A percentile compares a stretch with the other conserved stretches of the same genome.
phyloP scores from a whole-genome alignment of 2,329 filamentous ascomycete species.

The Pseudogymnoascus sp. region DNA sequence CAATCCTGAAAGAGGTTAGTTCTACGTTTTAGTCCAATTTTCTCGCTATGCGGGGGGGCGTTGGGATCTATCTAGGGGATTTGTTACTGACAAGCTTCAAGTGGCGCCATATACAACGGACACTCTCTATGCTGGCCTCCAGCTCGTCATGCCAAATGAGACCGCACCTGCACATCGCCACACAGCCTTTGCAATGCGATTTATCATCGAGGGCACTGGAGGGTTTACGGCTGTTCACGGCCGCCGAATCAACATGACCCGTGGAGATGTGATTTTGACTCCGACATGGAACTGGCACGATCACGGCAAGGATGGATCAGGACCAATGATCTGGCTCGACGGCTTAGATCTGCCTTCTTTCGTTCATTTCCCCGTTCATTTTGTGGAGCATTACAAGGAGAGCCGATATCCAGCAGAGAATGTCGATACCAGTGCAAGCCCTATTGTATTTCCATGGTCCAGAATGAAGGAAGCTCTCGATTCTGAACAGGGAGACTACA shows the following conservation, averaged over 20 bases:
- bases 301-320: slow-evolving; percentile 48
- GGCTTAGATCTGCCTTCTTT: slow-evolving; percentile 47
- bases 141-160: slow-evolving; percentile 49
- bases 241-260: slow-evolving; percentile 40
- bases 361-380: slow-evolving; percentile 43
- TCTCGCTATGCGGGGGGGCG: slow-evolving; percentile 29
- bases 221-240: slow-evolving; percentile 52
- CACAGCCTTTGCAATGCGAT: slow-evolving; percentile 47
- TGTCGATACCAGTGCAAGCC: slow-evolving; percentile 28
- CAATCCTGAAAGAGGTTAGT: slow-evolving; percentile 30
- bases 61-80: slow-evolving; percentile 28
- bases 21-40: slow-evolving; percentile 30
- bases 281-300: slow-evolving; percentile 54
- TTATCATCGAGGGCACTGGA: slow-evolving; percentile 48
- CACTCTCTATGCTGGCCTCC: slow-evolving; percentile 49
- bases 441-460: slow-evolving; percentile 36
- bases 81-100: slow-evolving; percentile 20
- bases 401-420: slow-evolving; percentile 41
- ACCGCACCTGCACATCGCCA: slow-evolving; percentile 48
- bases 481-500: slow-evolving; percentile 23
- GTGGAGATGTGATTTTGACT: slow-evolving; percentile 49
- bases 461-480: slow-evolving; percentile 34
- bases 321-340: slow-evolving; percentile 51
- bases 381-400: slow-evolving; percentile 42
- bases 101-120: slow-evolving; percentile 49